Evolutionary conservation across 2,329 filamentous ascomycete genomes (phyloP).

Genomic region (Lecanoromycetidae sp.): DNA sequence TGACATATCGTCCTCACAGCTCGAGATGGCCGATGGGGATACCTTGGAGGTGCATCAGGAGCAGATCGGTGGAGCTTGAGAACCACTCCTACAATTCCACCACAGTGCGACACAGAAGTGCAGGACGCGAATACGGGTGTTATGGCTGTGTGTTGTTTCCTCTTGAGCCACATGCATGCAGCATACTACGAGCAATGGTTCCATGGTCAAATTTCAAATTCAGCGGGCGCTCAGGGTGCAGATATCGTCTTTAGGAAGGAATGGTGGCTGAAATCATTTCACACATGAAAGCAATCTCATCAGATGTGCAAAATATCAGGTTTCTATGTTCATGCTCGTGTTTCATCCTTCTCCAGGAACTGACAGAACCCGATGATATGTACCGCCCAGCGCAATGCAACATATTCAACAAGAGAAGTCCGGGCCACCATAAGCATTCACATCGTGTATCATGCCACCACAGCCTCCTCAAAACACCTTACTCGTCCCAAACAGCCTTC

Average conservation of each 20-base stretch:
- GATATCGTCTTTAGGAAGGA: neutral
- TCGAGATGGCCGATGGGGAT: constrained; percentile 94
- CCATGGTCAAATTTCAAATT: neutral
- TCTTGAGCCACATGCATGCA: neutral
- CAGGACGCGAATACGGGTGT: neutral
- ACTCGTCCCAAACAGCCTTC: constrained; percentile 69
- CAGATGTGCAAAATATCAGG: neutral
- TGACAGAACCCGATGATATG: neutral
- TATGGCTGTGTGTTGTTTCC: neutral
- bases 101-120: neutral
- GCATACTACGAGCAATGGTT: neutral
- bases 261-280: neutral
- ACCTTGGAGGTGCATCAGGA: constrained; percentile 96
- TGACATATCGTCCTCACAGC: constrained; percentile 39
- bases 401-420: neutral
- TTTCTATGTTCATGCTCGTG: neutral
- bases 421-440: neutral
- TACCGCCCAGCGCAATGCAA: neutral
- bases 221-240: constrained; percentile 13
- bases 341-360: too few species aligned
- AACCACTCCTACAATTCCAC: neutral
- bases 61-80: constrained; percentile 64
- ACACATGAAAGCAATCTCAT: neutral
- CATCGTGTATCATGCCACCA: neutral
- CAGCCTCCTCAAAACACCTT: neutral